phyloP scores from a whole-genome alignment of 768 basidiomycete species.

The Termitomyces sp. region DNA sequence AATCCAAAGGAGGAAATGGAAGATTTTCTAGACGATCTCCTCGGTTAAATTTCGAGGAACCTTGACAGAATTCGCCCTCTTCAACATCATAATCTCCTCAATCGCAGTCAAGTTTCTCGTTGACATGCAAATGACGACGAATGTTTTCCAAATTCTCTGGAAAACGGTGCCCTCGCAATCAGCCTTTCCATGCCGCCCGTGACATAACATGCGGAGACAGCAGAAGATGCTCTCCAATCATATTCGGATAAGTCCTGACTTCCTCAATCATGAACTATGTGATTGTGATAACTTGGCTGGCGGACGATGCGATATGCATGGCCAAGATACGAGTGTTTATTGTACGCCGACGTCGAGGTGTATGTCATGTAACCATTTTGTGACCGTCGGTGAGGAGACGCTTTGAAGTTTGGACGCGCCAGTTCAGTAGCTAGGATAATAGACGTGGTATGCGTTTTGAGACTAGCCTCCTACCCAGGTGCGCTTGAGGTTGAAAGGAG shows the following conservation, averaged over 20 bases:
- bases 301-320: not conserved
- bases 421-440: no score
- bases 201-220: conserved; percentile 6
- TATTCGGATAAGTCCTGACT: conserved; percentile 24
- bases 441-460: no score
- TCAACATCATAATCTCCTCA: not conserved
- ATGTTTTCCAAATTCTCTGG: conserved; percentile 20
- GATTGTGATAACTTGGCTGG: conserved; percentile 2
- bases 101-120: not conserved
- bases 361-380: no score
- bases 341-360: no score
- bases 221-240: conserved; percentile 14
- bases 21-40: conserved; percentile 64
- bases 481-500: no score
- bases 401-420: no score
- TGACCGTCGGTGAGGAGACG: no score
- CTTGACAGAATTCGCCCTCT: not conserved
- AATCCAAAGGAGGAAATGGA: conserved; percentile 58
- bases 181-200: conserved; percentile 10
- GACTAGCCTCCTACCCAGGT: no score
- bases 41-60: conserved; percentile 23
- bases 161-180: conserved; percentile 15
- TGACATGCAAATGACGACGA: conserved; percentile 16
- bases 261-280: conserved; percentile 24
- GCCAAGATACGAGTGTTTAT: no score